phyloP scores from a whole-genome alignment of 805 yeast species.

The Zygosaccharomyces gambellarensis region DNA sequence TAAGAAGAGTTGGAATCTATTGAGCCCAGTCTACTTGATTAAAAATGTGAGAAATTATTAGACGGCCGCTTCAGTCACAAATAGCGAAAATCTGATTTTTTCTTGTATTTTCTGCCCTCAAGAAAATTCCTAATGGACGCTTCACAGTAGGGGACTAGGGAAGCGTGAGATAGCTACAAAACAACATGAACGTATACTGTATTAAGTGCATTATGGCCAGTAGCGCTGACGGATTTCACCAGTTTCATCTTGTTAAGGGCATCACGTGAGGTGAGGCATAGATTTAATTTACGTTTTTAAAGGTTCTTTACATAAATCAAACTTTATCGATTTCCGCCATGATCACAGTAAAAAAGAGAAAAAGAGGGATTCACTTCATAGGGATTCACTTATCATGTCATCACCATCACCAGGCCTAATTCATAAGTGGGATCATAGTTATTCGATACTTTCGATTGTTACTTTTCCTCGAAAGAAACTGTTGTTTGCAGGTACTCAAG shows the following conservation, averaged over 20 bases:
- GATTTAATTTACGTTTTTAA: background rate
- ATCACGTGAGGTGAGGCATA: background rate
- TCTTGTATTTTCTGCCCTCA: no score
- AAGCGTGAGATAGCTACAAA: background rate
- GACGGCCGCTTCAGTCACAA: no score
- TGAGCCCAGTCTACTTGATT: no score
- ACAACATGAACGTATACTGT: background rate
- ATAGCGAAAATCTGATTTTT: no score
- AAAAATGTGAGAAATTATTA: no score
- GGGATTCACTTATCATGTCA: conserved; percentile 2
- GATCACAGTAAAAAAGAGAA: background rate
- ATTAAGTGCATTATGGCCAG: background rate
- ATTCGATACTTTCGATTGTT: conserved; percentile 67
- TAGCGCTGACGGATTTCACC: background rate
- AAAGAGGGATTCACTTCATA: background rate
- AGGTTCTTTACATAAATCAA: background rate
- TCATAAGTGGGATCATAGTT: conserved; percentile 73
- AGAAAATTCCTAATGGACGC: no score
- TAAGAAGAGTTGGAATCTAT: background rate
- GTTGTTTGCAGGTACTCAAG: conserved; percentile 87
- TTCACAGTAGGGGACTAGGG: background rate
- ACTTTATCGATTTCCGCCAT: background rate
- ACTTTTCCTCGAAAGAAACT: conserved; percentile 54
- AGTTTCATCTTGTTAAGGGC: background rate
- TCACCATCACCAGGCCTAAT: conserved; percentile 32